Conservation (phyloP, 495 filamentous ascomycete species). For the Lepraria neglecta region DNA sequence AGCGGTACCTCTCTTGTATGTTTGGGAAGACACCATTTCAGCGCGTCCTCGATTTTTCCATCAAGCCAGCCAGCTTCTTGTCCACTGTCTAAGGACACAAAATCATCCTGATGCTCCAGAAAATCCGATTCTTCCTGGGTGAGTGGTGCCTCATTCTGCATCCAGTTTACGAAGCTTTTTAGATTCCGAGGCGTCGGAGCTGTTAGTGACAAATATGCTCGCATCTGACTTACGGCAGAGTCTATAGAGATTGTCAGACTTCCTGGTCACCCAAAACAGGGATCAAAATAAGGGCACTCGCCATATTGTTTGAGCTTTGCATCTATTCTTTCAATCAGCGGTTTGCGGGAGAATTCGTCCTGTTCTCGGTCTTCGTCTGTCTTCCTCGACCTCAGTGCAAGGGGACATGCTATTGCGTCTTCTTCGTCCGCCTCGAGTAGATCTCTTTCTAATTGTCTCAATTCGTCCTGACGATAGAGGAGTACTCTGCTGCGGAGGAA, state of each 20-base stretch:
- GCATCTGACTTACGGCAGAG: background rate
- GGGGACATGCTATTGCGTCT: conserved; percentile 16
- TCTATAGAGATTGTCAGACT: background rate
- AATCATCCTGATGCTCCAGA: conserved; percentile 33
- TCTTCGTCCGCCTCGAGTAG: conserved; percentile 31
- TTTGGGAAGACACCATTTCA: conserved; percentile 26
- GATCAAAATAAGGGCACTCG: conserved; percentile 7
- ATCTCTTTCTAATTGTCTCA: conserved; percentile 31
- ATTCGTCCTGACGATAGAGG: conserved; percentile 37
- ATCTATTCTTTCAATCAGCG: conserved; percentile 32
- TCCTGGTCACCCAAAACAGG: background rate
- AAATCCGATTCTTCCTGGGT: conserved; percentile 26
- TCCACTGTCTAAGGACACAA: conserved; percentile 33
- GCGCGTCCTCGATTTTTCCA: conserved; percentile 29
- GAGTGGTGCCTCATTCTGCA: conserved; percentile 27
- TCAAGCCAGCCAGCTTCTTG: conserved; percentile 36
- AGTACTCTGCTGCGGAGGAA: conserved; percentile 36
- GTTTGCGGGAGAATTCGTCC: conserved; percentile 25
- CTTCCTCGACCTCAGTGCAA: conserved; percentile 24
- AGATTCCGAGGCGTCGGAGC: conserved; percentile 28
- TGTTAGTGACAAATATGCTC: conserved; percentile 16
- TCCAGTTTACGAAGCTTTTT: conserved; percentile 30
- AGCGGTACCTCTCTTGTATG: conserved; percentile 18
- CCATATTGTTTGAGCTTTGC: conserved; percentile 35
- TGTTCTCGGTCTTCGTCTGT: conserved; percentile 21